Base-by-base conservation (phyloP, 2,329 filamentous ascomycete species). In the Mycocentrospora acerina region DNA sequence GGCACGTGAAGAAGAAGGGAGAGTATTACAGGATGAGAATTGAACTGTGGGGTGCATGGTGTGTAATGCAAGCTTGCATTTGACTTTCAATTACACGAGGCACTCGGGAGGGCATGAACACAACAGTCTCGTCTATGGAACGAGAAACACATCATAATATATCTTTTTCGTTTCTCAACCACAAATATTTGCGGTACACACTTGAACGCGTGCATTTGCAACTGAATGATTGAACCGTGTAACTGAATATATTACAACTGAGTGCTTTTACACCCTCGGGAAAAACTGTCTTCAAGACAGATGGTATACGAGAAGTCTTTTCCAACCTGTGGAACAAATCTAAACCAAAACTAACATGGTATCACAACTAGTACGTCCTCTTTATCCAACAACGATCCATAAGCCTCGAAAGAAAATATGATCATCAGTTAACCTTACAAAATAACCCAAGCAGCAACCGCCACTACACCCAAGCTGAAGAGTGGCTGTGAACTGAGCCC, bases 391-490 rank as follows among this genome's bases (percentile, higher is more conserved):
- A 18, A 17, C 14, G 19, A 29, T 18, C 35, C 24, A 4, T 18
- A 29, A 29, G 15, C n/a, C 14, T 27, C 25, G n/a, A n/a, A 30
- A 41, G 18, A 31, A 24, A 12, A 19, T 10, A 17, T 9, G 30
- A 3, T 19, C 24, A 16, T 30, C 12, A 5, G 9, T 18, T 3
- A n/a, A n/a, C 22, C 48, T 29, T 60, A 67, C 47, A 65, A 50
- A 16, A 57, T 29, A 3, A 57, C 46, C 33, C 60, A 46, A 19
- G 51, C 55, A 28, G 54, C 59, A 19, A 60, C 24, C 33, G 37
- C 53, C 18, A 53, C 61, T 9, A 55, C 48, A 33, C 54, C 51
- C 13, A 64, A 29, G 19, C 60, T 53, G 17, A 64, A 37, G 38
- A 59, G 34, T 3, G 55, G 59, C 34, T 61, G 55, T 24, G 40